Conservation (phyloP, 768 basidiomycete genomes). For the Calocybe indica region DNA sequence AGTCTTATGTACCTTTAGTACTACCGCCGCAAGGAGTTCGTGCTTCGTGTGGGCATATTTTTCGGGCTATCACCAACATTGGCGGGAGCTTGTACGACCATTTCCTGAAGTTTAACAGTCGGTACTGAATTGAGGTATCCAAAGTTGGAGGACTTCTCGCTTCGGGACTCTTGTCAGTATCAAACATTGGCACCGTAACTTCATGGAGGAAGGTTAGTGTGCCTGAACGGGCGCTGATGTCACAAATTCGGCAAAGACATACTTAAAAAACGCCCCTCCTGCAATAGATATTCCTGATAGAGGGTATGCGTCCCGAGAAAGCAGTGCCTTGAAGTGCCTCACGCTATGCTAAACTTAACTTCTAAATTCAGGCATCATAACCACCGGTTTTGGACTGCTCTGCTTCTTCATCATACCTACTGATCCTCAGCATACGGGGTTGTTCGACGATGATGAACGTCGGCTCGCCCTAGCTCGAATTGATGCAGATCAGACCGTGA, state of each 20-base stretch:
- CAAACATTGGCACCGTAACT: slow-evolving; percentile 24
- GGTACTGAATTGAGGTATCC: background rate
- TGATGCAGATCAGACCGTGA: slow-evolving; percentile 25
- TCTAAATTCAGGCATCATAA: slow-evolving; percentile 24
- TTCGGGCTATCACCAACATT: slow-evolving; percentile 26
- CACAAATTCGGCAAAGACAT: background rate
- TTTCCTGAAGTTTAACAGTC: background rate
- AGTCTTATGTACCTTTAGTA: slow-evolving; percentile 12
- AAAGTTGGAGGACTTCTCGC: slow-evolving; percentile 32
- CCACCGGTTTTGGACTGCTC: slow-evolving; percentile 27
- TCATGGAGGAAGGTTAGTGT: slow-evolving; percentile 28
- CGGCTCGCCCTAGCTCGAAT: slow-evolving; percentile 28
- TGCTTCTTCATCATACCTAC: slow-evolving; percentile 29
- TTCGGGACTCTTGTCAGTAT: slow-evolving; percentile 27
- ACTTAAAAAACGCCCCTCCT: too few relatives aligned
- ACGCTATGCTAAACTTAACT: background rate
- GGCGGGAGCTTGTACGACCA: slow-evolving; percentile 26
- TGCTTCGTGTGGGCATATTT: slow-evolving; percentile 28
- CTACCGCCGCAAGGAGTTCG: slow-evolving; percentile 27
- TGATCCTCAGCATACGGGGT: slow-evolving; percentile 26
- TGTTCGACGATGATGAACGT: slow-evolving; percentile 27
- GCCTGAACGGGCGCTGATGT: background rate
- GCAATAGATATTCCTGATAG: slow-evolving; percentile 29
- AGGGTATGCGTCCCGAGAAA: slow-evolving; percentile 20
- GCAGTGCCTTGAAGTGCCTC: background rate